These are phyloP conservation scores for Stevia rebaudiana DNA, from an alignment of 140 eudicot species.

Conservation along the genomic window DNA sequence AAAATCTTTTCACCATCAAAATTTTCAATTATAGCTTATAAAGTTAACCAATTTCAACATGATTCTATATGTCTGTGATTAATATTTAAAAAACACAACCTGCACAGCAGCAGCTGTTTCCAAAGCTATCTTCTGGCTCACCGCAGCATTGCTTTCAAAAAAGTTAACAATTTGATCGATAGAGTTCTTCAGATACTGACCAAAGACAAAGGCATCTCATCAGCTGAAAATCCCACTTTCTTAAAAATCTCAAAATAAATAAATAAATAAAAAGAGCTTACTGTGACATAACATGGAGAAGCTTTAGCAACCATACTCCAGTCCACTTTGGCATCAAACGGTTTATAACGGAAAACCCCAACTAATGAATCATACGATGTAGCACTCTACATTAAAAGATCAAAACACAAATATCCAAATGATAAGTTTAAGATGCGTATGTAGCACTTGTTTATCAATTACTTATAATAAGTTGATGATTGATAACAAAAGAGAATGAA, in stretches of 20 bases:
- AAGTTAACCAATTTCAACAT: slow-evolving; percentile 3
- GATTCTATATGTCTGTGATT: not conserved
- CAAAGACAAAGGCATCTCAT: slow-evolving; percentile 27
- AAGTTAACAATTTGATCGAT: slow-evolving; percentile 70
- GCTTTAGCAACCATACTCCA: slow-evolving; percentile 99
- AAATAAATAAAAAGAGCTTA: slow-evolving; percentile 29
- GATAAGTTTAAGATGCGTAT: slow-evolving; percentile 7
- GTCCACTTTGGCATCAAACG: slow-evolving; percentile 78
- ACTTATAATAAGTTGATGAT: too few relatives aligned
- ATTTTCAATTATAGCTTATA: not conserved
- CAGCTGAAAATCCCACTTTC: slow-evolving; percentile 7
- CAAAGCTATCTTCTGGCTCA: slow-evolving; percentile 86
- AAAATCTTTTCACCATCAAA: not conserved
- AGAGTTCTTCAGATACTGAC: slow-evolving; percentile 85
- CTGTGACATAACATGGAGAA: slow-evolving; percentile 95
- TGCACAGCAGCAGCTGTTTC: slow-evolving; percentile 99
- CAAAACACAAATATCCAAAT: slow-evolving; percentile 18
- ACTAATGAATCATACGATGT: slow-evolving; percentile 70
- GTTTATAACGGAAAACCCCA: slow-evolving; percentile 80
- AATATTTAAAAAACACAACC: slow-evolving; percentile 38
- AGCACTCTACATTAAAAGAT: slow-evolving; percentile 66
- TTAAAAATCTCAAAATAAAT: not conserved
- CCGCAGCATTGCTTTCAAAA: slow-evolving; percentile 77
- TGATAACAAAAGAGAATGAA: not conserved
- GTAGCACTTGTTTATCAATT: not conserved